Conservation (phyloP, 2,329 filamentous ascomycete species). For the Coniella lustricola region DNA sequence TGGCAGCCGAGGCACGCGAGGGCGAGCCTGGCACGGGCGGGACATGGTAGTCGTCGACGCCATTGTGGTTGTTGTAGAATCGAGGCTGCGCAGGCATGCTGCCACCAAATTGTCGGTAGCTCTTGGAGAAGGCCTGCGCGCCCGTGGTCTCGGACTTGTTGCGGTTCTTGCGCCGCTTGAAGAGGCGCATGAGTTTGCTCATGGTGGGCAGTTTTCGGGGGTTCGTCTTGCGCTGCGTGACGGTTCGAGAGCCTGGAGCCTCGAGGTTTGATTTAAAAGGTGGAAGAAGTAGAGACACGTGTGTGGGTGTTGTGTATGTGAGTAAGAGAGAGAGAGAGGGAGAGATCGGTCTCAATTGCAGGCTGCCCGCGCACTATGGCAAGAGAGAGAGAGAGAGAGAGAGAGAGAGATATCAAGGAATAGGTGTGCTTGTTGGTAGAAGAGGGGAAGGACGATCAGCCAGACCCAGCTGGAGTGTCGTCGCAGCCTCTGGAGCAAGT, state of each 20-base stretch:
- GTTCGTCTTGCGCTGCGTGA: no score
- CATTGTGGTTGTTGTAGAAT: not conserved
- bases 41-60: conserved; percentile 2
- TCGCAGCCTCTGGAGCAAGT: not conserved
- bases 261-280: not conserved
- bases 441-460: not conserved
- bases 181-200: conserved; percentile 20
- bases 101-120: conserved; percentile 21
- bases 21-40: conserved; percentile 27
- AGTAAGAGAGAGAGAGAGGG: not conserved
- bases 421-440: not conserved
- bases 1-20: conserved; percentile 32
- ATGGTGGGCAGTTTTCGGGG: not conserved
- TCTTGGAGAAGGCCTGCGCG: conserved; percentile 17
- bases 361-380: not conserved
- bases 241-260: no score
- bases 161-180: conserved; percentile 28
- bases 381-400: no score
- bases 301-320: not conserved
- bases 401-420: no score
- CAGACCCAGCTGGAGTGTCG: no score
- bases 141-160: conserved; percentile 19
- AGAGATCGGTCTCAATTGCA: not conserved
- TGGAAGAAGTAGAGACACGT: not conserved
- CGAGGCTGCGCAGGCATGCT: conserved; percentile 14